Evolutionary conservation across 768 basidiomycete genomes (phyloP).

Genomic region (Porpolomopsis calyptriformis): DNA sequence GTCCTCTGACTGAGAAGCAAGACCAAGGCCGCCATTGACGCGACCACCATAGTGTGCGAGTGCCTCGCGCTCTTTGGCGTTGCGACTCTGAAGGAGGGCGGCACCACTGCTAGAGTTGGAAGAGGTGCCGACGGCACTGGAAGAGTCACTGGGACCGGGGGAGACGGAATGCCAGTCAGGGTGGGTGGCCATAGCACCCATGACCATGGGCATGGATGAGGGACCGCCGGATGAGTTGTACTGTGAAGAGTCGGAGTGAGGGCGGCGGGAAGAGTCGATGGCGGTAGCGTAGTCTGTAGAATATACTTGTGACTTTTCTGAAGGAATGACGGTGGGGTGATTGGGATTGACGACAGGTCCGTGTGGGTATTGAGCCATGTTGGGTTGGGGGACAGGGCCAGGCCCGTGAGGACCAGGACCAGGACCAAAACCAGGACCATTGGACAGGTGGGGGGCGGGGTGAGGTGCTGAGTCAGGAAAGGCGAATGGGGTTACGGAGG

Average conservation of each 20-base stretch:
- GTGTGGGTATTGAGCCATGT: conserved; percentile 2
- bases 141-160: conserved; percentile 1
- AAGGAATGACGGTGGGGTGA: neutral
- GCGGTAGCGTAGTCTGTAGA: neutral
- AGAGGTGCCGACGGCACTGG: neutral
- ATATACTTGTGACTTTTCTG: neutral
- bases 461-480: neutral
- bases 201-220: neutral
- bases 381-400: neutral
- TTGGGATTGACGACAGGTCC: neutral
- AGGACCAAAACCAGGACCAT: too few species aligned
- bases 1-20: neutral
- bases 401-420: too few species aligned
- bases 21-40: neutral
- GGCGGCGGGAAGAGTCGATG: neutral
- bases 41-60: conserved; percentile 3
- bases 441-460: neutral
- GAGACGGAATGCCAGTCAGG: neutral
- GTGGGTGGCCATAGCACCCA: neutral
- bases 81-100: neutral
- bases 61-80: conserved; percentile 7
- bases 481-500: conserved; percentile 26
- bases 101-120: neutral
- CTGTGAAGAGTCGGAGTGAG: neutral
- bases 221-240: too few species aligned